Conservation (phyloP, 1,284 basidiomycete genomes). For the Ceratobasidium theobromae region DNA sequence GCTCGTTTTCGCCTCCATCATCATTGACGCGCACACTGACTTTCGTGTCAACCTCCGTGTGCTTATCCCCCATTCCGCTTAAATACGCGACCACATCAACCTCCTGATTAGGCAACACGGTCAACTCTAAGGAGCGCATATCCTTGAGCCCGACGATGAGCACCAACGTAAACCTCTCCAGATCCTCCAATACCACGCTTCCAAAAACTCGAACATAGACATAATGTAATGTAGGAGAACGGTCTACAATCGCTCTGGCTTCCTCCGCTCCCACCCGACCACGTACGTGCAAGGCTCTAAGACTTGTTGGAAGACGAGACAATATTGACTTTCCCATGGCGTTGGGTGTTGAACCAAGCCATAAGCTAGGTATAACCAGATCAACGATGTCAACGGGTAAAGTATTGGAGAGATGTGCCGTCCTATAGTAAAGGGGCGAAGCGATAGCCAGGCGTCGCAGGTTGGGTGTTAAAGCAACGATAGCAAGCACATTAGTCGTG, state of each 20-base stretch:
- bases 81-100: background rate
- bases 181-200: background rate
- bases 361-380: conserved; percentile 3
- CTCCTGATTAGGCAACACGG: background rate
- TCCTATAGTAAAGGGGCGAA: background rate
- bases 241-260: background rate
- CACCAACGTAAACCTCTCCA: background rate
- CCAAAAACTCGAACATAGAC: conserved; percentile 5
- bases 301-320: background rate
- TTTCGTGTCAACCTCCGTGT: background rate
- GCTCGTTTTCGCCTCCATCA: background rate
- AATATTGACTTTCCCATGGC: background rate
- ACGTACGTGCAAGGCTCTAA: background rate
- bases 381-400: background rate
- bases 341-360: background rate
- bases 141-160: background rate
- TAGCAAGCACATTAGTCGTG: background rate
- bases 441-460: conserved; percentile 2
- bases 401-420: background rate
- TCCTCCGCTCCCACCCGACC: conserved; percentile 8
- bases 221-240: background rate
- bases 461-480: background rate
- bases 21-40: background rate
- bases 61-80: background rate
- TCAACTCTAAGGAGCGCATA: background rate